A percentile compares a stretch with the other conserved stretches of the same genome.
Evolutionary conservation across 2,329 filamentous ascomycete species (phyloP).

Genomic region (Sporothrix variecibatus): DNA sequence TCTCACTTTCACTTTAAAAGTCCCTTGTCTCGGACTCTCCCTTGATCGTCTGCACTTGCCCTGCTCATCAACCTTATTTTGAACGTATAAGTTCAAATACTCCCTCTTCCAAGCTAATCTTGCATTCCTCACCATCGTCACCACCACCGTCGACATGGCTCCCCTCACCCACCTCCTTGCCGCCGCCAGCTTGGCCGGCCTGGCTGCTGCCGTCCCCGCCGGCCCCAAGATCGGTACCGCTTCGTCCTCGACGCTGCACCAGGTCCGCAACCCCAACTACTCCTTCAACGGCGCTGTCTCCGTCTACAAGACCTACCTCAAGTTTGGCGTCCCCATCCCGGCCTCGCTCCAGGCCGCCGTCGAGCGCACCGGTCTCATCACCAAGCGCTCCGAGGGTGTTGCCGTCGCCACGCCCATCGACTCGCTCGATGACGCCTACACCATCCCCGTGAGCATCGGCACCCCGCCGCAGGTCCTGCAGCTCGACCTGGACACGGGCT

Average conservation of each 20-base stretch:
- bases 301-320: conserved; percentile 45
- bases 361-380: conserved; percentile 28
- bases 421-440: conserved; percentile 46
- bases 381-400: conserved; percentile 35
- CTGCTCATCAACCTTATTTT: neutral
- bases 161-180: conserved; percentile 32
- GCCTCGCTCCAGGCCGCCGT: conserved; percentile 40
- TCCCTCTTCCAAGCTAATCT: neutral
- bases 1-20: neutral
- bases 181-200: conserved; percentile 35
- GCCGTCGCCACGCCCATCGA: conserved; percentile 47
- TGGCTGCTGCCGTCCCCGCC: conserved; percentile 38
- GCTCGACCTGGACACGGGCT: conserved; percentile 40
- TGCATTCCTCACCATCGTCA: neutral
- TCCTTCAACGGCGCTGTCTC: conserved; percentile 40
- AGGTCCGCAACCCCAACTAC: conserved; percentile 42
- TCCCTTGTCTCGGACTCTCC: neutral
- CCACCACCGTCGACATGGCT: conserved; percentile 12
- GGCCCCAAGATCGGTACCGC: conserved; percentile 36
- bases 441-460: conserved; percentile 44
- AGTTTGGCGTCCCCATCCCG: conserved; percentile 42
- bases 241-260: conserved; percentile 43
- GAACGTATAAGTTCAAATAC: neutral
- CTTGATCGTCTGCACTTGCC: conserved; percentile 14
- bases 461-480: conserved; percentile 38